Conservation (phyloP, 352 stramenopile genomes). For the Globisporangium mamillatum region DNA sequence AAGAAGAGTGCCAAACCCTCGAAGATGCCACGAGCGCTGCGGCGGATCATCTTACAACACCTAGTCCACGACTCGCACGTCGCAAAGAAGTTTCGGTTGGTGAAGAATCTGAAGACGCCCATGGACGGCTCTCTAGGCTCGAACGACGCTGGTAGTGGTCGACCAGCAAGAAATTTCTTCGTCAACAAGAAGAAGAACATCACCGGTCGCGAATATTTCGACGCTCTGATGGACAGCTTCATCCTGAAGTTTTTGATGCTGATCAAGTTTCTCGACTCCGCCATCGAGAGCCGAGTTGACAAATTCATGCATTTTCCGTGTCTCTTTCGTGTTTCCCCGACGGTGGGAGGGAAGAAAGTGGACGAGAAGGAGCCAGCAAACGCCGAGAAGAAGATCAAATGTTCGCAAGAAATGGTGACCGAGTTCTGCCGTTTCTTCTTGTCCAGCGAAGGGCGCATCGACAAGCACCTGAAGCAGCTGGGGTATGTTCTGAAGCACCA, state of each 20-base stretch:
- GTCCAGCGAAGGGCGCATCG: constrained; percentile 91
- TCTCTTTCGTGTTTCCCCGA: constrained; percentile 77
- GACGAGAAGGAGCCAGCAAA: constrained; percentile 13
- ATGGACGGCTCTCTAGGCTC: constrained; percentile 48
- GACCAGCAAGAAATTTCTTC: constrained; percentile 21
- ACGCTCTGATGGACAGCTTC: constrained; percentile 84
- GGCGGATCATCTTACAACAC: constrained; percentile 64
- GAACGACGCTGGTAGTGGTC: constrained; percentile 34
- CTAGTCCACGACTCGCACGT: constrained; percentile 63
- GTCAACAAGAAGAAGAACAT: constrained; percentile 68
- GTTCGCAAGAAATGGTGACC: constrained; percentile 89
- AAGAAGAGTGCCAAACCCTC: constrained; percentile 25
- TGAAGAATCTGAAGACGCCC: constrained; percentile 70
- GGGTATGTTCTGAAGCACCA: constrained; percentile 88
- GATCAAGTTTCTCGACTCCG: constrained; percentile 91
- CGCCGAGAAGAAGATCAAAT: constrained; percentile 74
- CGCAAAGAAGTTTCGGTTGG: constrained; percentile 55
- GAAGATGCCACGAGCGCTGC: constrained; percentile 56
- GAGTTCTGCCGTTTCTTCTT: constrained; percentile 93
- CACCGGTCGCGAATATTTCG: constrained; percentile 74
- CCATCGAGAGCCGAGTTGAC: constrained; percentile 69
- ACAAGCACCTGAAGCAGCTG: constrained; percentile 90
- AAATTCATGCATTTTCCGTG: constrained; percentile 83
- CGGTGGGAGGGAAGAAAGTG: constrained; percentile 10
- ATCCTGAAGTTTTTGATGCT: constrained; percentile 92